A percentile compares a stretch with the other conserved stretches of the same genome.
phyloP scores from a whole-genome alignment of 345 rosid genomes.

The Camelina neglecta region DNA sequence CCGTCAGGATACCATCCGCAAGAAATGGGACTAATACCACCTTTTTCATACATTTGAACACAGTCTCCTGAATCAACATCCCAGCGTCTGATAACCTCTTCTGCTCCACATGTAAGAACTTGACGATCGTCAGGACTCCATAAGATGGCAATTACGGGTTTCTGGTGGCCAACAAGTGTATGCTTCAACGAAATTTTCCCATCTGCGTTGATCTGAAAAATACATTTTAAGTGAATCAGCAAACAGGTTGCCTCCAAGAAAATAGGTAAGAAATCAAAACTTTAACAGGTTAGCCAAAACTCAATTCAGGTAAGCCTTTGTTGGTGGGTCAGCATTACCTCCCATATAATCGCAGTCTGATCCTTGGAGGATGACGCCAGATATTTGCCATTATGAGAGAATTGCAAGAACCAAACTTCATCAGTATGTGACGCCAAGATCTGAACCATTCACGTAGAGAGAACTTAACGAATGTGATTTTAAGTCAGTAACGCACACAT shows the following conservation, averaged over 20 bases:
- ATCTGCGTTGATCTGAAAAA: conserved; percentile 51
- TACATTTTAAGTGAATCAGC: conserved; percentile 26
- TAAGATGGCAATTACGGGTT: conserved; percentile 57
- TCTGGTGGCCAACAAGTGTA: conserved; percentile 57
- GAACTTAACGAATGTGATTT: conserved; percentile 38
- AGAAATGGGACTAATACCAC: conserved; percentile 60
- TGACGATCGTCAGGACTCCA: conserved; percentile 73
- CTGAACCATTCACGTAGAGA: conserved; percentile 55
- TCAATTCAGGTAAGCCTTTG: conserved; percentile 4
- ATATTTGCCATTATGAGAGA: conserved; percentile 72
- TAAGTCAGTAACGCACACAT: conserved; percentile 41
- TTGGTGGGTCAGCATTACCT: conserved; percentile 50
- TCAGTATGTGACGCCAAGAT: conserved; percentile 64
- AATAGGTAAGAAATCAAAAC: conserved; percentile 21
- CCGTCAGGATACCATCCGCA: conserved; percentile 75
- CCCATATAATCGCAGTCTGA: conserved; percentile 67
- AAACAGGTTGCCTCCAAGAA: conserved; percentile 2
- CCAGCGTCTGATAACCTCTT: conserved; percentile 70
- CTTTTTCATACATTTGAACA: conserved; percentile 58
- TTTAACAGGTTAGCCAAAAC: conserved; percentile 4
- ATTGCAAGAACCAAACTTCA: conserved; percentile 83
- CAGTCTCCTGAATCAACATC: conserved; percentile 65
- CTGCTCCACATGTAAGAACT: conserved; percentile 72
- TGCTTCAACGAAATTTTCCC: conserved; percentile 59
- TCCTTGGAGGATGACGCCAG: conserved; percentile 76